These are phyloP conservation scores for Neodidymelliopsis sp. DNA, from an alignment of 2,329 filamentous ascomycete species.

Conservation along the genomic window DNA sequence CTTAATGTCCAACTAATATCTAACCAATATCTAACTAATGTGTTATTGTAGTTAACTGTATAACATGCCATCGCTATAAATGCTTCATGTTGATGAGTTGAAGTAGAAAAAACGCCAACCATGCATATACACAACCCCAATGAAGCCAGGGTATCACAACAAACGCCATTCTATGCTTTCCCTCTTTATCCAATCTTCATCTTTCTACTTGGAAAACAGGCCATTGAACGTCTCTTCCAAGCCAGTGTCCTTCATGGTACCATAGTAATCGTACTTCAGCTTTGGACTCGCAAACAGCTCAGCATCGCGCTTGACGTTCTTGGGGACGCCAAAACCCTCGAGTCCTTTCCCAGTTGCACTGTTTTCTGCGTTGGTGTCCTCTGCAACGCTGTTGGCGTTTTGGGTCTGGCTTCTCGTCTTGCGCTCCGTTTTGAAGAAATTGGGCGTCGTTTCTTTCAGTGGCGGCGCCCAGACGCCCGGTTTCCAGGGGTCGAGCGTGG, in stretches of 20 bases:
- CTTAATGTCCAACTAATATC: no score
- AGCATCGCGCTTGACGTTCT: constrained; percentile 37
- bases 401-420: constrained; percentile 21
- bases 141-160: no score
- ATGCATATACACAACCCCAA: no score
- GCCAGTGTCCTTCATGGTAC: constrained; percentile 40
- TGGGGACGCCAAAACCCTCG: constrained; percentile 35
- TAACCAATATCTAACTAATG: no score
- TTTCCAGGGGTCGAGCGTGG: constrained; percentile 67
- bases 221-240: constrained; percentile 43
- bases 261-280: constrained; percentile 45
- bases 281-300: constrained; percentile 43
- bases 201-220: constrained; percentile 39
- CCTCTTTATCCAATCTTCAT: no score
- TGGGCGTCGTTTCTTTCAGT: constrained; percentile 59
- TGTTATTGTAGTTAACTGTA: no score
- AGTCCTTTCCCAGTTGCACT: constrained; percentile 17
- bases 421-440: constrained; percentile 59
- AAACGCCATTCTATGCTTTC: not conserved
- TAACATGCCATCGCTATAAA: no score
- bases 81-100: no score
- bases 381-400: not conserved
- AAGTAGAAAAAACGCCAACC: no score
- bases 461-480: constrained; percentile 53
- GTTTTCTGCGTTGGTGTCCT: not conserved